These are phyloP conservation scores for Colletotrichum plurivorum DNA, from an alignment of 2,329 filamentous ascomycete species.

Conservation along the genomic window DNA sequence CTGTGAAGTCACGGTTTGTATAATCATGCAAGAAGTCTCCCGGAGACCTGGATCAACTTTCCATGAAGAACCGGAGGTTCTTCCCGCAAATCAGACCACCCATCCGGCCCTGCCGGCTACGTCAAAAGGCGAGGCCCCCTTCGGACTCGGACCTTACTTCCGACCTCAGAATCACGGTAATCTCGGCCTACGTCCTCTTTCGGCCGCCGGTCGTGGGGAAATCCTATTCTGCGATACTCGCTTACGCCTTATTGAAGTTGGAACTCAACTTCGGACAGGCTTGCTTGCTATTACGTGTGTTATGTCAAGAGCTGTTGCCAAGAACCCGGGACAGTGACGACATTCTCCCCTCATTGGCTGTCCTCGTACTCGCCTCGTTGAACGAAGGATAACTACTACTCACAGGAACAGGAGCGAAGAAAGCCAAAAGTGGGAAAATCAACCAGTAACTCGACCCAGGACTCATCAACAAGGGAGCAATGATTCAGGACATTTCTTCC, in stretches of 20 bases:
- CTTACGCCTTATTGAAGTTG: background rate
- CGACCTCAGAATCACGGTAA: background rate
- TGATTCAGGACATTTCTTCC: slow-evolving; percentile 19
- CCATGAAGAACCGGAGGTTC: background rate
- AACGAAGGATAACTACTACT: slow-evolving; percentile 8
- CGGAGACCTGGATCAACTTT: background rate
- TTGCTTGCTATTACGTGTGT: background rate
- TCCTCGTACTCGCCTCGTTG: slow-evolving; percentile 1
- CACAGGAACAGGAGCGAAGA: background rate
- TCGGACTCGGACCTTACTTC: background rate
- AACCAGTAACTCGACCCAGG: slow-evolving; percentile 2
- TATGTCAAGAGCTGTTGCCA: background rate
- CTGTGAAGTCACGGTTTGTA: background rate
- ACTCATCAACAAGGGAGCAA: slow-evolving; percentile 6
- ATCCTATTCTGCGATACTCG: slow-evolving; percentile 9
- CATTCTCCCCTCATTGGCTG: background rate
- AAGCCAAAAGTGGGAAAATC: background rate
- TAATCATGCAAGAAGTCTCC: slow-evolving; percentile 5
- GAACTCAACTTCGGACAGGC: background rate
- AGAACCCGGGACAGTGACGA: background rate
- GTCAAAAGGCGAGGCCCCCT: slow-evolving; percentile 2
- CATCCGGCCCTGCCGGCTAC: background rate
- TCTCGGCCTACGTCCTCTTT: background rate
- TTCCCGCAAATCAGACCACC: background rate
- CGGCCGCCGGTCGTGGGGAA: slow-evolving; percentile 12